A percentile compares a stretch with the other conserved stretches of the same genome.
phyloP scores from a whole-genome alignment of 176 grass and related monocot species.

The Oryza coarctata region DNA sequence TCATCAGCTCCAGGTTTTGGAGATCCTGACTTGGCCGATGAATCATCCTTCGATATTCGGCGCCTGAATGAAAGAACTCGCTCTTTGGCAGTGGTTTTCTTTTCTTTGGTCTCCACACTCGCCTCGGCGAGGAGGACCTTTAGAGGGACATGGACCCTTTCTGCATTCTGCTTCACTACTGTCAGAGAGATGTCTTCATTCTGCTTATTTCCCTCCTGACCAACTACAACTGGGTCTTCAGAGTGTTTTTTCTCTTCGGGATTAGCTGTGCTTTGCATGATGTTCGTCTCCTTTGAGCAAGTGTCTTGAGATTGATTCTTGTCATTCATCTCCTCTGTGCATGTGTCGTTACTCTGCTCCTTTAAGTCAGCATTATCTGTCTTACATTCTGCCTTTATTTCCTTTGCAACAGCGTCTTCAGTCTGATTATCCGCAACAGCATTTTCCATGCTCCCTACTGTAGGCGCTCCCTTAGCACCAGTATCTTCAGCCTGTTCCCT shows the following conservation, averaged over 20 bases:
- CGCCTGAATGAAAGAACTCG: conserved; percentile 34
- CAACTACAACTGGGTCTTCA: not conserved
- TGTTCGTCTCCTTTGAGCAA: not conserved
- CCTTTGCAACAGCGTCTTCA: conserved; percentile 9
- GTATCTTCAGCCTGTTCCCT: not conserved
- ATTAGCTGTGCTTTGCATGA: not conserved
- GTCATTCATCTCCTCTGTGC: not conserved
- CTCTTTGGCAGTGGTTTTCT: conserved; percentile 41
- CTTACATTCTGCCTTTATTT: not conserved
- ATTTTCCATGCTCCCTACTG: not conserved
- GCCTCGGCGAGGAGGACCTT: conserved; percentile 64
- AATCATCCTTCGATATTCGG: conserved; percentile 17
- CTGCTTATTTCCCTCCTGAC: conserved; percentile 27
- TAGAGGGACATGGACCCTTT: conserved; percentile 42
- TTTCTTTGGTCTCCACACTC: conserved; percentile 48
- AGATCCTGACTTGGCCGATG: not conserved
- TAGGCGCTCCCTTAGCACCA: not conserved
- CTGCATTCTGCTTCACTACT: conserved; percentile 25
- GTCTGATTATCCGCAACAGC: conserved; percentile 28
- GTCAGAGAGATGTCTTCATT: conserved; percentile 29
- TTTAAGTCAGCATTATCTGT: not conserved
- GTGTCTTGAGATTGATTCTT: not conserved
- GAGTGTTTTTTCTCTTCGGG: conserved; percentile 15
- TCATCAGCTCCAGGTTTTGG: conserved; percentile 17
- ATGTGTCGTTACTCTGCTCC: not conserved